Conservation (phyloP, 129 eudicot species). For the Lactuca sativa region DNA sequence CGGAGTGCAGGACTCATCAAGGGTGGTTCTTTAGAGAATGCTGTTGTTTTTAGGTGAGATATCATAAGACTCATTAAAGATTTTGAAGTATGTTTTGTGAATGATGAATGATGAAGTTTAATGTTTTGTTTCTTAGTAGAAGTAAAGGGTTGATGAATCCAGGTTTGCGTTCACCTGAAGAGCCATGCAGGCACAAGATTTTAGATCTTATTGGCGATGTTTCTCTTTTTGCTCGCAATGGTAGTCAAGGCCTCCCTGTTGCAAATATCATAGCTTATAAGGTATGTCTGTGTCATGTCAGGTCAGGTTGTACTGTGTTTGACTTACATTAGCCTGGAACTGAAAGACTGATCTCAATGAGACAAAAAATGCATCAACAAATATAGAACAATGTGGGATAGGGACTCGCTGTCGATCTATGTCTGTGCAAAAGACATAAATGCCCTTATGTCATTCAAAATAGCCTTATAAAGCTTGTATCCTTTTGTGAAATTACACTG, state of each 20-base stretch:
- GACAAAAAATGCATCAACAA: no score
- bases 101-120: constrained; percentile 2
- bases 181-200: constrained; percentile 92
- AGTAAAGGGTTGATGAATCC: constrained; percentile 86
- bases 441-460: no score
- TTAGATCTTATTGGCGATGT: constrained; percentile 92
- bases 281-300: constrained; percentile 33
- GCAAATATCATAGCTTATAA: constrained; percentile 81
- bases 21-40: constrained; percentile 92
- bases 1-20: constrained; percentile 72
- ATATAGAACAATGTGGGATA: no score
- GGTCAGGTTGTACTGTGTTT: background rate
- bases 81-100: constrained; percentile 7
- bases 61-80: background rate
- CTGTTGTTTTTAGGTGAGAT: constrained; percentile 86
- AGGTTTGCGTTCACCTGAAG: constrained; percentile 68
- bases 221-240: constrained; percentile 72
- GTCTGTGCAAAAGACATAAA: no score
- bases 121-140: constrained; percentile 32
- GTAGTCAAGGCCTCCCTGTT: constrained; percentile 90
- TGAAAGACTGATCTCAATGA: no score
- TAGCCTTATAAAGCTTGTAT: no score
- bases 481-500: background rate
- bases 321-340: background rate
- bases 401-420: no score